Conservation (phyloP, 257 asterid species). For the Anisodus tanguticus region DNA sequence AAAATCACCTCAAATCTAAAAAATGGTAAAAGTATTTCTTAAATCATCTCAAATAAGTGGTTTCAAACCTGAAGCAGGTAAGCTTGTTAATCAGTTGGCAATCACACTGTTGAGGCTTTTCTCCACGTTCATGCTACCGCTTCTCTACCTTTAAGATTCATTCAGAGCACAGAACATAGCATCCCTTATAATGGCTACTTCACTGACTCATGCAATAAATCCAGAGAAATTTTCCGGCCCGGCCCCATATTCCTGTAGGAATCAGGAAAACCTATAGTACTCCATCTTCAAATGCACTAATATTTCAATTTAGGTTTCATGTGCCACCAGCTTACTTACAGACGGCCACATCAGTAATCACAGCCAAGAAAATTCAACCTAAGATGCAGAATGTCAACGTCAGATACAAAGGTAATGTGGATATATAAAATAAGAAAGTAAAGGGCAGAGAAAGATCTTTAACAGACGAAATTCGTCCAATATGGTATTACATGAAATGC, state of each 20-base stretch:
- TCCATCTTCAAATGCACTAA: slow-evolving; percentile 13
- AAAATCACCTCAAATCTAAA: neutral
- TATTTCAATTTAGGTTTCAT: neutral
- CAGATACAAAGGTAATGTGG: neutral
- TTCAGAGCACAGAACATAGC: neutral
- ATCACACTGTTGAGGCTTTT: slow-evolving; percentile 2
- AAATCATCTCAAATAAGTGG: slow-evolving; percentile 5
- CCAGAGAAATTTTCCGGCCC: neutral
- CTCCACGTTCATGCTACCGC: slow-evolving; percentile 1
- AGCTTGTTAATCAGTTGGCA: neutral
- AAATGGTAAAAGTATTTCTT: neutral
- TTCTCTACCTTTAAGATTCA: slow-evolving; percentile 11
- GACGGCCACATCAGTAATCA: slow-evolving; percentile 26
- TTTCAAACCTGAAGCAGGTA: slow-evolving; percentile 20
- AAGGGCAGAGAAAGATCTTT: neutral
- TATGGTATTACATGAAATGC: neutral
- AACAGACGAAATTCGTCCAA: neutral
- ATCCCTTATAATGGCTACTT: slow-evolving; percentile 17
- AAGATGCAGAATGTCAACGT: slow-evolving; percentile 17
- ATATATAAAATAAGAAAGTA: neutral
- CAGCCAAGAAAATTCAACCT: slow-evolving; percentile 13
- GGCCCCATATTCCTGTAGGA: neutral
- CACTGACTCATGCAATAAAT: slow-evolving; percentile 11
- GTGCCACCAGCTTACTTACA: slow-evolving; percentile 10
- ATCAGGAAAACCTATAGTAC: neutral